These are phyloP conservation scores for Saccharomyces mikatae DNA, from an alignment of 805 yeast species.

Conservation along the genomic window DNA sequence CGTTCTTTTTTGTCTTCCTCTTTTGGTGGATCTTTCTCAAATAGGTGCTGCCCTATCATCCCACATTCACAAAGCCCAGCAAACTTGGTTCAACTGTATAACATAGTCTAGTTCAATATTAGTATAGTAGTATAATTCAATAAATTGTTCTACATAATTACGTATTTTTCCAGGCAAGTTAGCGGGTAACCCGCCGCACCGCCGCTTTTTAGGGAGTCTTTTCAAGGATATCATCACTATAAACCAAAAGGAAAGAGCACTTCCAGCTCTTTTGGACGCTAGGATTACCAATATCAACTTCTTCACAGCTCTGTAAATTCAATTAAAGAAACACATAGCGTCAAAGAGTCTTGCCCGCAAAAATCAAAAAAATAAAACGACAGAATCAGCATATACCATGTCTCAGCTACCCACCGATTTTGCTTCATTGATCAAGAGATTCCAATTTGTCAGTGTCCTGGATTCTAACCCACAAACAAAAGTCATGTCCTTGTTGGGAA, in stretches of 20 bases:
- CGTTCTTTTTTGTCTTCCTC: slow-evolving; percentile 63
- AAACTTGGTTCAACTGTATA: background rate
- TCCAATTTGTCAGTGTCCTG: slow-evolving; percentile 42
- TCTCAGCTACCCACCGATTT: background rate
- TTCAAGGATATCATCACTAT: background rate
- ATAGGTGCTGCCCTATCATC: slow-evolving; percentile 5
- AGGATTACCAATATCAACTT: background rate
- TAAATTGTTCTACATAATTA: background rate
- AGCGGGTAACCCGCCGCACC: background rate
- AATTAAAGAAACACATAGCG: background rate
- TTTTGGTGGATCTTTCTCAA: slow-evolving; percentile 74
- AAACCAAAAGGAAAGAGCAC: background rate
- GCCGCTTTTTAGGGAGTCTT: background rate
- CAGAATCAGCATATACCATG: background rate
- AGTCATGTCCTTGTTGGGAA: slow-evolving; percentile 58
- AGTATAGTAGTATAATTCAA: background rate
- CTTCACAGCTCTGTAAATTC: background rate
- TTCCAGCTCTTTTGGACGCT: background rate
- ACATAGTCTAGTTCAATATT: background rate
- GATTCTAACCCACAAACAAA: slow-evolving; percentile 61
- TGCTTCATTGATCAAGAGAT: slow-evolving; percentile 30
- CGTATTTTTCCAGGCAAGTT: background rate
- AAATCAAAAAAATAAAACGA: background rate
- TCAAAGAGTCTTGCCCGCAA: background rate
- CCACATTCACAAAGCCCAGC: background rate